Conservation (phyloP, 495 filamentous ascomycete species). For the Aspergillus nanangensis region DNA sequence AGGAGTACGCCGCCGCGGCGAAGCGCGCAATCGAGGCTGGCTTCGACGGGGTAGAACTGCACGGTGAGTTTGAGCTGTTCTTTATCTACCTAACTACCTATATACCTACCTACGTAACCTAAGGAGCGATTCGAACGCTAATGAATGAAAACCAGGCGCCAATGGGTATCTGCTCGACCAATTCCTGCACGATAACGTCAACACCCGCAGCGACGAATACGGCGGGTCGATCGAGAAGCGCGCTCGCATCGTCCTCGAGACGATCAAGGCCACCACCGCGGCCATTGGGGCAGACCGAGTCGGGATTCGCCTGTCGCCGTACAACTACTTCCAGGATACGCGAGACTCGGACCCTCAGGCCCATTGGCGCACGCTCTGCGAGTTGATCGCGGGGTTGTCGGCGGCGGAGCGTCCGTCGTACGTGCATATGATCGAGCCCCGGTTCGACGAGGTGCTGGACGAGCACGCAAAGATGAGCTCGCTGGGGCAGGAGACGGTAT, state of each 20-base stretch:
- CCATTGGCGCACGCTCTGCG: constrained; percentile 22
- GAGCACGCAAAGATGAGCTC: constrained; percentile 40
- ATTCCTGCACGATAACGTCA: constrained; percentile 48
- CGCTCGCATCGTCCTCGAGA: constrained; percentile 40
- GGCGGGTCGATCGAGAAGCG: constrained; percentile 51
- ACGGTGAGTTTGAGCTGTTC: constrained; percentile 27
- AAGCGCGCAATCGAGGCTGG: constrained; percentile 58
- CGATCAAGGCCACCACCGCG: constrained; percentile 24
- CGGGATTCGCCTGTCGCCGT: constrained; percentile 44
- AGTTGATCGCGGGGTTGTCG: constrained; percentile 23
- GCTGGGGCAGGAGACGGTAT: constrained; percentile 9
- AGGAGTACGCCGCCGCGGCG: constrained; percentile 53
- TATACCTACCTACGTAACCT: no score
- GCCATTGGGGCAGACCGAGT: constrained; percentile 27
- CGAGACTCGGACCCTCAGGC: constrained; percentile 26
- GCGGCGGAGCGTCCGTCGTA: constrained; percentile 24
- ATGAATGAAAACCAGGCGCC: no score
- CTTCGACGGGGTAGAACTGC: constrained; percentile 62
- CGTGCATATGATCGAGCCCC: constrained; percentile 38
- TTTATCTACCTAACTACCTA: background rate
- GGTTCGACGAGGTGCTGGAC: constrained; percentile 44
- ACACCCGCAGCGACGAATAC: constrained; percentile 47
- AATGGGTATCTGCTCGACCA: constrained; percentile 55
- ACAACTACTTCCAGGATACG: constrained; percentile 45
- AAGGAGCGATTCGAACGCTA: background rate